Evolutionary conservation across 331 rosid genomes (phyloP).

Genomic region (Pyrus hybrid): DNA sequence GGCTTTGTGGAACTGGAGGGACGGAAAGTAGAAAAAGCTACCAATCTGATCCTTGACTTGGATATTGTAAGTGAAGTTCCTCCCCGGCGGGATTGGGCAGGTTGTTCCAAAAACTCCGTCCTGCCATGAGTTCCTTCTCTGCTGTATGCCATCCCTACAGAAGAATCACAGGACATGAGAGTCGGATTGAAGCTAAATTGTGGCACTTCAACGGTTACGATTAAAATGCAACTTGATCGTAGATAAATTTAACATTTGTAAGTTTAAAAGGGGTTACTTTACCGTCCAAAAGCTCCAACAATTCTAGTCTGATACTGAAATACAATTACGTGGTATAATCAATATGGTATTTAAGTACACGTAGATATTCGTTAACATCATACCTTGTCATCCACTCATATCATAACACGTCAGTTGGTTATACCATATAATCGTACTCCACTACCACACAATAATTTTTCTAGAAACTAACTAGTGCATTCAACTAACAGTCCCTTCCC

Average conservation of each 20-base stretch:
- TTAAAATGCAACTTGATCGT: background rate
- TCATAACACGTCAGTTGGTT: background rate
- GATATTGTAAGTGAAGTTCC: constrained; percentile 71
- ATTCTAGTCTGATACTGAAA: too few relatives aligned
- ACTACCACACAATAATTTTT: too few relatives aligned
- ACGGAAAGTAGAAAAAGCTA: constrained; percentile 80
- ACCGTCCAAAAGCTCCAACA: background rate
- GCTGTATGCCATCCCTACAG: constrained; percentile 87
- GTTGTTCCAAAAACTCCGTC: constrained; percentile 80
- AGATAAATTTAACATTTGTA: background rate
- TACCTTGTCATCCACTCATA: too few relatives aligned
- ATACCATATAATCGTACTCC: background rate
- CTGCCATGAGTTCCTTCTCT: constrained; percentile 93
- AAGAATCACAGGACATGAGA: background rate
- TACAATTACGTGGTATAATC: too few relatives aligned
- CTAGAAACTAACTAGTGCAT: too few relatives aligned
- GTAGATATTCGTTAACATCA: too few relatives aligned
- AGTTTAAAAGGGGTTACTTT: background rate
- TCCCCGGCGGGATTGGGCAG: constrained; percentile 79
- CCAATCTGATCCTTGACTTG: constrained; percentile 95
- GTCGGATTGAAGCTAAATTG: background rate
- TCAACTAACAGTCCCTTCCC: too few relatives aligned
- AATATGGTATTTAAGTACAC: too few relatives aligned
- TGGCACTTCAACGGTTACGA: background rate
- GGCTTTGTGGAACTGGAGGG: constrained; percentile 85